phyloP scores from a whole-genome alignment of 1,139 yeast genomes.

The Komagataea norvegica region DNA sequence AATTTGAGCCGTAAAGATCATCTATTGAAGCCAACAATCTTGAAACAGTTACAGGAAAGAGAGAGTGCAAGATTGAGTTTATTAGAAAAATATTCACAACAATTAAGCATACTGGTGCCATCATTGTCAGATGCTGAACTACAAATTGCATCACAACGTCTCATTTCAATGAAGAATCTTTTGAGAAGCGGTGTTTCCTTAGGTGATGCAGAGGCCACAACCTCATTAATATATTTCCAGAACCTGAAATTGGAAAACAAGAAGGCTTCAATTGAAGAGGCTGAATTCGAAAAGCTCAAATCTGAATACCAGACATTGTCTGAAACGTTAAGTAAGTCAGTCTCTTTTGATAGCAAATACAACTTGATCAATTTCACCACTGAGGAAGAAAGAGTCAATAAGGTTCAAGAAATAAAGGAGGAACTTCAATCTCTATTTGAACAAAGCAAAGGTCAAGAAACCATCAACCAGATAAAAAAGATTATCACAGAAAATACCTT shows the following conservation, averaged over 20 bases:
- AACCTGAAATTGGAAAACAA: conserved; percentile 41
- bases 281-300: conserved; percentile 28
- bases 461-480: conserved; percentile 28
- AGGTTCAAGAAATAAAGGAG: conserved; percentile 29
- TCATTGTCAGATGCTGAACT: conserved; percentile 35
- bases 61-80: conserved; percentile 35
- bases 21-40: conserved; percentile 48
- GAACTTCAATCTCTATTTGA: conserved; percentile 25
- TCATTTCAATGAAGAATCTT: conserved; percentile 46
- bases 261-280: conserved; percentile 37
- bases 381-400: conserved; percentile 32
- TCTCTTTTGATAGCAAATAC: conserved; percentile 38
- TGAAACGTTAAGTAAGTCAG: conserved; percentile 27
- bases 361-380: conserved; percentile 34
- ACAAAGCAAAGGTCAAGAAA: conserved; percentile 22
- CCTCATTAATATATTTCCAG: conserved; percentile 47
- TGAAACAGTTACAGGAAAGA: conserved; percentile 36
- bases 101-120: conserved; percentile 27
- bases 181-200: conserved; percentile 45
- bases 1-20: conserved; percentile 46
- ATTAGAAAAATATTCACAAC: conserved; percentile 26
- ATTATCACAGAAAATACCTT: conserved; percentile 34
- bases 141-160: conserved; percentile 43
- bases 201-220: conserved; percentile 56
- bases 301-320: conserved; percentile 30